Percentiles rank a stretch among this genome's conserved stretches.
These are phyloP conservation scores for Hypomyces perniciosus DNA, from an alignment of 2,329 filamentous ascomycete species.

Conservation along the genomic window DNA sequence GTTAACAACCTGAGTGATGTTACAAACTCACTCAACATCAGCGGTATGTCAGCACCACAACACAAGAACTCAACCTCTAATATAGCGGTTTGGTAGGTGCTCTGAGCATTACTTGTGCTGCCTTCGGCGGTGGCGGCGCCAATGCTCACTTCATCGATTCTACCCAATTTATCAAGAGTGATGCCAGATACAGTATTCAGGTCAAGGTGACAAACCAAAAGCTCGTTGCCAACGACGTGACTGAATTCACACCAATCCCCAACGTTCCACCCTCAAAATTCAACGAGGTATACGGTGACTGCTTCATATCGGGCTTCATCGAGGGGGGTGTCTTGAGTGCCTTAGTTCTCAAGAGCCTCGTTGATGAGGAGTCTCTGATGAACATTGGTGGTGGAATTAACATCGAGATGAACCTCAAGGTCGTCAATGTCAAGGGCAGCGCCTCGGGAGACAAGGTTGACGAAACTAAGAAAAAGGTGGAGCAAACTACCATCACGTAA, in stretches of 20 bases:
- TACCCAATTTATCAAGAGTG: neutral
- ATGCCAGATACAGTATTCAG: neutral
- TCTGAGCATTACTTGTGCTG: neutral
- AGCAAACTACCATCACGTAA: too few relatives aligned
- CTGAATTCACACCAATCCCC: neutral
- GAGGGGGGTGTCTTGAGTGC: conserved; percentile 13
- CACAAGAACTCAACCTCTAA: too few relatives aligned
- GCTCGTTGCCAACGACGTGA: neutral
- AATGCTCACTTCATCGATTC: neutral
- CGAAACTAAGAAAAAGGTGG: too few relatives aligned
- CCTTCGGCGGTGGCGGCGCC: too few relatives aligned
- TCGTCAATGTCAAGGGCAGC: neutral
- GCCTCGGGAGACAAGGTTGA: neutral
- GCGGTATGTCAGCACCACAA: too few relatives aligned
- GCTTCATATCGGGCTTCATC: conserved; percentile 17
- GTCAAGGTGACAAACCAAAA: neutral
- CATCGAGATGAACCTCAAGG: neutral
- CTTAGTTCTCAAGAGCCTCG: neutral
- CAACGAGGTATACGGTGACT: conserved; percentile 15
- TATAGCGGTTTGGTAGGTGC: neutral
- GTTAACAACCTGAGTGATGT: neutral
- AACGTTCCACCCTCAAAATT: conserved; percentile 8
- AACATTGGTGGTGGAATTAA: neutral
- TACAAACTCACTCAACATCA: neutral
- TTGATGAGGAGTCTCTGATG: neutral